Evolutionary conservation across 805 yeast species (phyloP), one percentile per base, ranked within the genome.

Genomic region (Candida tammaniensis): DNA sequence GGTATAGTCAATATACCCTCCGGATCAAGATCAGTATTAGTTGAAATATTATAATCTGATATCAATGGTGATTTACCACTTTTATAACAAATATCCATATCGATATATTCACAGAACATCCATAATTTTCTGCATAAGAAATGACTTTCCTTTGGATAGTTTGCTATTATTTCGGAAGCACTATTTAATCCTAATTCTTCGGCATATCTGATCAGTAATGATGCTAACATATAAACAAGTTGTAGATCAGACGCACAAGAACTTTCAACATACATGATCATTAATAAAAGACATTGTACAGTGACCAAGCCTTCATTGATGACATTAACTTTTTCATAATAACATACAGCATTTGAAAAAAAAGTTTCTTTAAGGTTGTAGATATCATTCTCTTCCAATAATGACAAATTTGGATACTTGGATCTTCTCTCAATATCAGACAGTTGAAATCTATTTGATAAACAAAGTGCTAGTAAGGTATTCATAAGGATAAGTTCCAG

Each of bases 231-330:
- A 36, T 53, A 52, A 32, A 52, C 51, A 14, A 61, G 44, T 28
- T 54, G 57, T 13, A 55, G 47, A 25, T 54, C 51, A 8, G 51
- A 42, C 5, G 58, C 46, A 49, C 49, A 43, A 12, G 41, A 41
- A 4, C 40, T 39, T 35, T 49, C 62, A 23, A 66, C 56, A 42
- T 62, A 72, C 2, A 54, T 27, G 1, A 68, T 52, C 35, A 80
- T 49, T 13, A 80, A 46, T 11, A 79, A 42, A 2, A 78, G 52
- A 0, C 75, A 80, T 47, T 69, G 77, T 4, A 78, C 49, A 2
- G 78, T 65, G 17, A 52, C 54, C 0, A 73, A 27, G 7, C 80
- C 80, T 41, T 73, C 80, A 40, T 70, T 69, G 17, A 63, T 45
- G 2, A 71, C 51, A 3, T 71, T 53, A 5, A 76, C 54, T 34